A percentile compares a stretch with the other conserved stretches of the same genome.
phyloP scores from a whole-genome alignment of 2,329 filamentous ascomycete genomes.

The Ceratocystis alfenasii region DNA sequence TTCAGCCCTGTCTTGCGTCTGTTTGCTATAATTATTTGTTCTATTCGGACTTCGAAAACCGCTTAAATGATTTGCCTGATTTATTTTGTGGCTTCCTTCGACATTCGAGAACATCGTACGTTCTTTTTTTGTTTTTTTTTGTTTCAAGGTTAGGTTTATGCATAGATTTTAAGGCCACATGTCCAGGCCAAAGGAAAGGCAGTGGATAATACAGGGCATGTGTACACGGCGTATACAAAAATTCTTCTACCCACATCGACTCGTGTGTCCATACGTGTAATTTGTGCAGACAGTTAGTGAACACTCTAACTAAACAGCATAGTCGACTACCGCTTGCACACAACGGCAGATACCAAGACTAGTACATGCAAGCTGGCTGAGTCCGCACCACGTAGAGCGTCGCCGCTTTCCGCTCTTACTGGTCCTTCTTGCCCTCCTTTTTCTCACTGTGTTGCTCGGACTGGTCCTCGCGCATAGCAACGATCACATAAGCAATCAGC shows the following conservation, averaged over 20 bases:
- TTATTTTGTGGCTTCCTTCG: not conserved
- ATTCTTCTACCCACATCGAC: too few species aligned
- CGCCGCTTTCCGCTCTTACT: slow-evolving; percentile 27
- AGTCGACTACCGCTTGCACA: too few species aligned
- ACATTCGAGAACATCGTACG: not conserved
- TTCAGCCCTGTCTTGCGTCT: too few species aligned
- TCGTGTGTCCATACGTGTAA: not conserved
- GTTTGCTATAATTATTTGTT: too few species aligned
- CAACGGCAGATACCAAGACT: too few species aligned
- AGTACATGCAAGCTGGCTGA: too few species aligned
- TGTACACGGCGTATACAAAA: too few species aligned
- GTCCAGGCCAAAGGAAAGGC: not conserved
- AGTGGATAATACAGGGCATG: too few species aligned
- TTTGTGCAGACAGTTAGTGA: too few species aligned
- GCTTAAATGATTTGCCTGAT: not conserved
- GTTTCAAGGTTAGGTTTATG: not conserved
- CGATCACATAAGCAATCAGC: slow-evolving; percentile 76
- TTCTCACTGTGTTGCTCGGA: slow-evolving; percentile 36
- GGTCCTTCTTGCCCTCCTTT: slow-evolving; percentile 40
- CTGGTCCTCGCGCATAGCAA: slow-evolving; percentile 80
- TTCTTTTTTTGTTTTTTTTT: not conserved
- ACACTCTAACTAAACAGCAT: too few species aligned
- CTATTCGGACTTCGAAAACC: too few species aligned
- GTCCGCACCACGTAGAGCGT: too few species aligned
- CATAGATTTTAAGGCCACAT: not conserved